Percentiles rank a stretch among this genome's conserved stretches.
Evolutionary conservation across 2,329 filamentous ascomycete genomes (phyloP).

Genomic region (Trichoderma semiorbis): DNA sequence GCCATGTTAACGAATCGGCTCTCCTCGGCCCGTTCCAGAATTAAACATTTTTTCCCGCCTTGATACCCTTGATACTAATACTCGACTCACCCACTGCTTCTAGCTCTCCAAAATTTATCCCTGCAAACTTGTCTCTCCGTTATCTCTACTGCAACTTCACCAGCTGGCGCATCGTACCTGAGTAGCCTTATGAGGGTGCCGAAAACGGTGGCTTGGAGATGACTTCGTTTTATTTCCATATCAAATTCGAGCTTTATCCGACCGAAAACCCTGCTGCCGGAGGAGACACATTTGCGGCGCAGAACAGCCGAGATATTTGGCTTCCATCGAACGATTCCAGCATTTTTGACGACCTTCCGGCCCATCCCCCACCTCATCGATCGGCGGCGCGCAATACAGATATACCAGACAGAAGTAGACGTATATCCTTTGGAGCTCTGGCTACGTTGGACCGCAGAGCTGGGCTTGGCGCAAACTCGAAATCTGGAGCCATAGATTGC

Average conservation of each 20-base stretch:
- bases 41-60: conserved; percentile 3
- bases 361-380: conserved; percentile 39
- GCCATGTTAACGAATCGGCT: conserved; percentile 1
- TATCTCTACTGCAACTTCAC: background rate
- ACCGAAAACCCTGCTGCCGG: conserved; percentile 36
- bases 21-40: background rate
- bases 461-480: conserved; percentile 19
- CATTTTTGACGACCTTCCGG: conserved; percentile 56
- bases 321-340: conserved; percentile 45
- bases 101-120: background rate
- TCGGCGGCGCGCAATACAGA: background rate
- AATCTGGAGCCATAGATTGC: conserved; percentile 47
- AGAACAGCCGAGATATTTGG: conserved; percentile 41
- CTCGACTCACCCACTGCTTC: background rate
- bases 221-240: conserved; percentile 62
- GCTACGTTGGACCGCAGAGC: background rate
- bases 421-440: conserved; percentile 17
- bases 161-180: background rate
- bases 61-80: conserved; percentile 3
- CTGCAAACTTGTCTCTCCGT: background rate
- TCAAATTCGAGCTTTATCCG: conserved; percentile 64
- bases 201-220: conserved; percentile 33
- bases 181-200: background rate
- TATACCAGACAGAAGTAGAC: conserved; percentile 12
- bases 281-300: conserved; percentile 16